Evolutionary conservation across 768 basidiomycete genomes (phyloP), one percentile per base, ranked within the genome.

Genomic region (Lepiota venenata): DNA sequence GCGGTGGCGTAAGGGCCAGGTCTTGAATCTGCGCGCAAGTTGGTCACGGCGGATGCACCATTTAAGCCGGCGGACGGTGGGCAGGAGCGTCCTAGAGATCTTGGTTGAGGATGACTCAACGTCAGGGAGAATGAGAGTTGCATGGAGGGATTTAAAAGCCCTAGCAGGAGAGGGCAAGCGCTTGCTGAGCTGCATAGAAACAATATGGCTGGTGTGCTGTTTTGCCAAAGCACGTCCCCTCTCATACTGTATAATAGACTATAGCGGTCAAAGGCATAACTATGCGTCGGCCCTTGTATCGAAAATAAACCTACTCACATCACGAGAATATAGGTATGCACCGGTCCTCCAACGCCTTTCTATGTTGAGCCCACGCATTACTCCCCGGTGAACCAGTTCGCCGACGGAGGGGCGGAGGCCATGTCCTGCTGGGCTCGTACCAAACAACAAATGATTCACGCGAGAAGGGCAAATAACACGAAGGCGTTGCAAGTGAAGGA

Each of bases 241-340:
- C 67, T 88, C 84, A 56, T 88, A 90, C 64, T 87, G 87, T 8
- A 71, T 66, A 37, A 83, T 82, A 47, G 85, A 85, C 88, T 89
- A 64, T 51, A 40, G 41, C 4, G 39, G 42, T 16, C 47, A 37
- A 25, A 52, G 50, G 44, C 35, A 50, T 38, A 56, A 60, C 55
- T 50, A 46, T 44, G 59, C 32, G 48, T 22, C 18, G 3, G 52
- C 38, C 40, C 40, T 15, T 45, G 15, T 32, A 45, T 5, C 3
- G 4, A 16, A 22, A 47, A 25, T 50, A 41, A 21, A 56, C 42
- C 47, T 52, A 67, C 82, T 54, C 67, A 85, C 88, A 48, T 74
- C 74, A 8, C 75, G 71, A 36, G 85, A 84, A 61, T 83, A 81
- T 47, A 88, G 74, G 62, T 91, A 91, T 35, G 67, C 63, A 20